Conservation (phyloP, 805 yeast genomes). For the Metschnikowia rubicola region DNA sequence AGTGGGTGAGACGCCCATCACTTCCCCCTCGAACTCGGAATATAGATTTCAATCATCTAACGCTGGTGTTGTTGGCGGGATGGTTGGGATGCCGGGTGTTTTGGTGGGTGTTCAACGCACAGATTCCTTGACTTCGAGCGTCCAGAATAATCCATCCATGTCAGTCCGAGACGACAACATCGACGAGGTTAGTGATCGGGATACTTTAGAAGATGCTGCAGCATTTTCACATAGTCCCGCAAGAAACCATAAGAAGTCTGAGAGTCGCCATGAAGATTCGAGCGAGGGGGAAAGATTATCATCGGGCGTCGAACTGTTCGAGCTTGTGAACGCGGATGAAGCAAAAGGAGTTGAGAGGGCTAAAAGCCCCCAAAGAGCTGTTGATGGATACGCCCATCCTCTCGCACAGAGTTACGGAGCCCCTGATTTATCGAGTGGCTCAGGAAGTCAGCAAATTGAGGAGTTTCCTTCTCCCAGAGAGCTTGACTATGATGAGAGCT, state of each 20-base stretch:
- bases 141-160: slow-evolving; percentile 86
- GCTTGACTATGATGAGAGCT: slow-evolving; percentile 50
- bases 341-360: slow-evolving; percentile 23
- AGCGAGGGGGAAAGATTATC: slow-evolving; percentile 40
- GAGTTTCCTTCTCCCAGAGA: slow-evolving; percentile 67
- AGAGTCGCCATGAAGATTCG: slow-evolving; percentile 20
- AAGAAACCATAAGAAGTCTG: slow-evolving; percentile 11
- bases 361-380: neutral
- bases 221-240: slow-evolving; percentile 8
- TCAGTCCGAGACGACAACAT: slow-evolving; percentile 76
- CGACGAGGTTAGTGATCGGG: slow-evolving; percentile 43
- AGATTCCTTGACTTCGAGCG: slow-evolving; percentile 83
- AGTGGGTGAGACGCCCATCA: slow-evolving; percentile 43
- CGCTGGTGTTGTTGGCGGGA: slow-evolving; percentile 35
- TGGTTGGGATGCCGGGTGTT: slow-evolving; percentile 45
- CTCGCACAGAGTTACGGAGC: slow-evolving; percentile 11
- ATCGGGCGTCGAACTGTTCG: slow-evolving; percentile 51
- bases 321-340: slow-evolving; percentile 52
- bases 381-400: slow-evolving; percentile 6
- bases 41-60: slow-evolving; percentile 38
- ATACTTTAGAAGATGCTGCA: slow-evolving; percentile 27
- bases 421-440: slow-evolving; percentile 6
- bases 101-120: slow-evolving; percentile 55
- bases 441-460: slow-evolving; percentile 18
- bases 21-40: slow-evolving; percentile 48